A percentile compares a stretch with the other conserved stretches of the same genome.
phyloP scores from a whole-genome alignment of 2,329 filamentous ascomycete genomes.

The Tolypocladium guangdongense region DNA sequence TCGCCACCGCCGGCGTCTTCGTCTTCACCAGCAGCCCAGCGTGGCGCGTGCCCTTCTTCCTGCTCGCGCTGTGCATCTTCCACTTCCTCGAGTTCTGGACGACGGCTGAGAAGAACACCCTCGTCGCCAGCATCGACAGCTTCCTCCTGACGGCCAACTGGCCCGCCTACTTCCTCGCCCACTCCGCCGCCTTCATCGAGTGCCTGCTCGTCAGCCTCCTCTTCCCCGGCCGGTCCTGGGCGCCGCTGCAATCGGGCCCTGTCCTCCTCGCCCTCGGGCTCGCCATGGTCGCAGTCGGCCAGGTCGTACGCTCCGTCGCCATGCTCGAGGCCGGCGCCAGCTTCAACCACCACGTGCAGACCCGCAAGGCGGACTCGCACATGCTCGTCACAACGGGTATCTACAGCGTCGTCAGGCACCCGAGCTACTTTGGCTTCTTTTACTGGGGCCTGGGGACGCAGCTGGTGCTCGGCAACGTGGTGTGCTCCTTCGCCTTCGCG shows the following conservation, averaged over 20 bases:
- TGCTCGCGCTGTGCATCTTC: constrained; percentile 61
- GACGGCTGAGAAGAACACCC: constrained; percentile 75
- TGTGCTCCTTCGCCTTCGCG: constrained; percentile 67
- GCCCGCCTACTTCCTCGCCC: constrained; percentile 71
- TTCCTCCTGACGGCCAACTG: constrained; percentile 85
- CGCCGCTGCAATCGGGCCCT: constrained; percentile 30
- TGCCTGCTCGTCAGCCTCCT: constrained; percentile 50
- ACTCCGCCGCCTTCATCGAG: constrained; percentile 64
- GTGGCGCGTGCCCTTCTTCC: constrained; percentile 58
- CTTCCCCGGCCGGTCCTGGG: constrained; percentile 38
- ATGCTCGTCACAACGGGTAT: constrained; percentile 73
- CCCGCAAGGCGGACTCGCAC: constrained; percentile 56
- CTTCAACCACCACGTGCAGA: constrained; percentile 84
- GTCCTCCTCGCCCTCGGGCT: constrained; percentile 47
- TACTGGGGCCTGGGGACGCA: constrained; percentile 98
- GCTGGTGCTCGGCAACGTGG: constrained; percentile 70
- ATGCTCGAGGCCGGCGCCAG: constrained; percentile 84
- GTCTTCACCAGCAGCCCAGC: constrained; percentile 31
- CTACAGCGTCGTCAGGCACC: constrained; percentile 69
- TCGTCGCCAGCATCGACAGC: constrained; percentile 57
- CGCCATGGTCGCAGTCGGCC: constrained; percentile 54
- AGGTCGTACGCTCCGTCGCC: constrained; percentile 64
- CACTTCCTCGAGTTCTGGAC: constrained; percentile 96
- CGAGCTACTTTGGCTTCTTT: constrained; percentile 96
- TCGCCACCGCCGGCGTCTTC: constrained; percentile 20